Evolutionary conservation across 2,329 filamentous ascomycete genomes (phyloP), one percentile per base, ranked within the genome.

Genomic region (Orbilia blumenaviensis): DNA sequence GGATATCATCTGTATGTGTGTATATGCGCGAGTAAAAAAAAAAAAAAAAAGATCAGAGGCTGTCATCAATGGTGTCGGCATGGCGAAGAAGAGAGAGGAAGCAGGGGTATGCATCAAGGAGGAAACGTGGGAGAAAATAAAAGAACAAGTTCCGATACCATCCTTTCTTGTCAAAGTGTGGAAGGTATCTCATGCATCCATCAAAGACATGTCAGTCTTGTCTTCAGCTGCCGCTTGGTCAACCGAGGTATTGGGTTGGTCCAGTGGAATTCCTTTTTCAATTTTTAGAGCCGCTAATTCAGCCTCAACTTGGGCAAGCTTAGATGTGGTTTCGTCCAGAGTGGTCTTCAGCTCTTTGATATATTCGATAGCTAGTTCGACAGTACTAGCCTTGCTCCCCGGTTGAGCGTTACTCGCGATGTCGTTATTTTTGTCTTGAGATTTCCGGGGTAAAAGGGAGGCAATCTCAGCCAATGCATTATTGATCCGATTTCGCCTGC

Each of bases 311-410:
- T 87, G 86, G 23, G 87, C 87, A 12, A 93, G 88, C 79, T 89
- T 85, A 75, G 84, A 85, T 61, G 89, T 89, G 21, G 89, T 89
- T 34, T 89, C 87, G 1, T 86, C 87, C 14, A 93, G 84, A 81
- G 96, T 91, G 79, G 88, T 85, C 83, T 96, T 90, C 77, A 99
- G 84, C 75, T 90, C 87, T 83, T 92, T 94, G 84, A 99, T 97
- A 81, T 98, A 97, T 69, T 94, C 90, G 80, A 98, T 98, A 0
- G 95, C 95, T 84, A 92, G 90, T 83, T 99, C 95, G n/a, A 99
- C 95, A 0, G 96, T 97, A 79, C 92, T 96, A 0, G 95, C 83
- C 98, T 99, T 84, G 93, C 97, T 80, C 90, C 73, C 73, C 44
- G 73, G 41, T 58, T 77, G 66, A 5, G 66, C 73, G 42, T 50